These are phyloP conservation scores for Aspergillus tanneri DNA, from an alignment of 2,329 filamentous ascomycete genomes.

Conservation along the genomic window DNA sequence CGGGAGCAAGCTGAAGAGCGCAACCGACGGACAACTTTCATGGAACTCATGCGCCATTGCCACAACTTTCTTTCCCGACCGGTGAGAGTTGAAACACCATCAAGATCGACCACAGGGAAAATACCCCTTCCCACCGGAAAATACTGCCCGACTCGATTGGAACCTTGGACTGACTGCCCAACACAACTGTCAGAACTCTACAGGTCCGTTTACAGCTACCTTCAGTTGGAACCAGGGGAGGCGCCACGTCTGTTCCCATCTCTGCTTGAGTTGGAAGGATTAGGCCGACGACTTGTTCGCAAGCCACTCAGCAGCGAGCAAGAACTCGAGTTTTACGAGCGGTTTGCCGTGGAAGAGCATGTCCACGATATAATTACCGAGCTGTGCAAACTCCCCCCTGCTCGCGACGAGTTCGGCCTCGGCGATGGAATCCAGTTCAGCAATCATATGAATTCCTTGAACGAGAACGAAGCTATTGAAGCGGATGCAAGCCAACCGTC, in stretches of 20 bases:
- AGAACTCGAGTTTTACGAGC: slow-evolving; percentile 22
- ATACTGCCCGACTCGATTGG: slow-evolving; percentile 24
- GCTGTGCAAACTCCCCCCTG: slow-evolving; percentile 17
- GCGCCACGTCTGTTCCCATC: slow-evolving; percentile 18
- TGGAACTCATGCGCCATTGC: slow-evolving; percentile 22
- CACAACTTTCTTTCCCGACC: slow-evolving; percentile 22
- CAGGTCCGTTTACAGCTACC: slow-evolving; percentile 14
- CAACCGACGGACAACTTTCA: slow-evolving; percentile 20
- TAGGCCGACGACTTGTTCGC: slow-evolving; percentile 13
- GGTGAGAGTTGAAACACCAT: slow-evolving; percentile 23
- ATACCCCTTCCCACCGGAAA: slow-evolving; percentile 25
- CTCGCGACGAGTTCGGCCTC: slow-evolving; percentile 15
- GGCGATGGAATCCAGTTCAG: slow-evolving; percentile 17
- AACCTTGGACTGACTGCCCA: slow-evolving; percentile 23
- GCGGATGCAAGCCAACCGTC: slow-evolving; percentile 6
- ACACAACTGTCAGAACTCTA: slow-evolving; percentile 18
- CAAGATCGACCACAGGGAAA: slow-evolving; percentile 25
- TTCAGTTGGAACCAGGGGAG: slow-evolving; percentile 13
- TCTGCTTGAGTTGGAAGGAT: slow-evolving; percentile 16
- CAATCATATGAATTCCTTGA: slow-evolving; percentile 17
- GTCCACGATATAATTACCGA: slow-evolving; percentile 19
- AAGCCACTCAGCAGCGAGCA: slow-evolving; percentile 22
- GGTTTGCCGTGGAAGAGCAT: slow-evolving; percentile 21
- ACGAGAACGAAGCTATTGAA: slow-evolving; percentile 11
- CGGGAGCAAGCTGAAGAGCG: slow-evolving; percentile 7